These are phyloP conservation scores for Thelonectria discophora DNA, from an alignment of 2,329 filamentous ascomycete species.

Conservation along the genomic window DNA sequence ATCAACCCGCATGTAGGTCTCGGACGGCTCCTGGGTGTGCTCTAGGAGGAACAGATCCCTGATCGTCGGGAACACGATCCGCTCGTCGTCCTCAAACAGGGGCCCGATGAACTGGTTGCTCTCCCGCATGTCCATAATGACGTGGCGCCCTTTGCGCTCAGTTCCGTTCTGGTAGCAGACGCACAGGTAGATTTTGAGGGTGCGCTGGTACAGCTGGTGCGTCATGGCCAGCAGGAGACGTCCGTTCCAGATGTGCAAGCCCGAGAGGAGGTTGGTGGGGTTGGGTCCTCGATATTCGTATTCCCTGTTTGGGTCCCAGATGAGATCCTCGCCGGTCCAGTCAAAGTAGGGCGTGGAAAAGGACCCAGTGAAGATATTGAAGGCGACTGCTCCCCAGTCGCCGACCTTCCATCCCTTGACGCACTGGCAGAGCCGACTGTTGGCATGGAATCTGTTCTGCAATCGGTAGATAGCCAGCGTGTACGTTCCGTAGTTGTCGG, in stretches of 20 bases:
- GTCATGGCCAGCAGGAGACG: slow-evolving; percentile 18
- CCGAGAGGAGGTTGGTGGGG: neutral
- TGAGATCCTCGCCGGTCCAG: slow-evolving; percentile 9
- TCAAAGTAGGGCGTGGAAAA: slow-evolving; percentile 28
- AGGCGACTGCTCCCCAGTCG: slow-evolving; percentile 28
- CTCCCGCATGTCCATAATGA: neutral
- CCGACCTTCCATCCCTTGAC: slow-evolving; percentile 19
- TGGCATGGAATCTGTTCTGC: neutral
- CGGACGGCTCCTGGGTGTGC: neutral
- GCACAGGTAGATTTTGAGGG: slow-evolving; percentile 5
- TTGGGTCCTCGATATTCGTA: neutral
- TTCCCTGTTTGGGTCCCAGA: slow-evolving; percentile 12
- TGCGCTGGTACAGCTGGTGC: neutral
- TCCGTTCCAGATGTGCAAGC: slow-evolving; percentile 28
- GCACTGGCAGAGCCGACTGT: slow-evolving; percentile 8
- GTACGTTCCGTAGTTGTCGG: slow-evolving; percentile 30
- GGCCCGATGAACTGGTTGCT: neutral
- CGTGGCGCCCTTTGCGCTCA: neutral
- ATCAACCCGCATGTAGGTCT: neutral
- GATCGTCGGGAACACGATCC: slow-evolving; percentile 24
- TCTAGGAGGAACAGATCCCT: slow-evolving; percentile 24
- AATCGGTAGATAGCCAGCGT: slow-evolving; percentile 27
- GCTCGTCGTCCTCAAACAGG: slow-evolving; percentile 31
- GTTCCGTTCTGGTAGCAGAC: slow-evolving; percentile 16
- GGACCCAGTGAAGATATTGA: slow-evolving; percentile 31